Evolutionary conservation across 495 filamentous ascomycete genomes (phyloP).

Genomic region (Pyrenopolyporus hunteri): DNA sequence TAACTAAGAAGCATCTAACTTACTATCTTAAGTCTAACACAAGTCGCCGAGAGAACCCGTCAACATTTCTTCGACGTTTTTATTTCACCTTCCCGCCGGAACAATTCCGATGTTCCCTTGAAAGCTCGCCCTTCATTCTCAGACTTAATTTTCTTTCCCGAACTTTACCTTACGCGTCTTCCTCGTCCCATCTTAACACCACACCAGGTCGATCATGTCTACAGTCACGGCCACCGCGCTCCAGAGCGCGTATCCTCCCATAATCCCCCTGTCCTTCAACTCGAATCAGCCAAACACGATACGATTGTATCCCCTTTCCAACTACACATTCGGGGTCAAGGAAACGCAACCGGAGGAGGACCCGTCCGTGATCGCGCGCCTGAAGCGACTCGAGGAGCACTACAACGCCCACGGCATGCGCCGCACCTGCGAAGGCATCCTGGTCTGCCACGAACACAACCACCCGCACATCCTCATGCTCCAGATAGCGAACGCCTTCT

Average conservation of each 20-base stretch:
- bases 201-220: slow-evolving; percentile 63
- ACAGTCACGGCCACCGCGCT: slow-evolving; percentile 72
- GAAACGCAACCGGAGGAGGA: slow-evolving; percentile 98
- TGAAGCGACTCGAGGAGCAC: slow-evolving; percentile 93
- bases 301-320: slow-evolving; percentile 91
- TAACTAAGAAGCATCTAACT: too few relatives aligned
- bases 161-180: too few relatives aligned
- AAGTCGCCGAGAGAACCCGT: too few relatives aligned
- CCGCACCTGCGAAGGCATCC: slow-evolving; percentile 91
- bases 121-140: too few relatives aligned
- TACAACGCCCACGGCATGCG: slow-evolving; percentile 93
- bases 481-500: slow-evolving; percentile 98
- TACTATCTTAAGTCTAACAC: too few relatives aligned
- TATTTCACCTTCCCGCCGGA: too few relatives aligned
- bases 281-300: slow-evolving; percentile 89
- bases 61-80: too few relatives aligned
- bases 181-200: too few relatives aligned
- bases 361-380: slow-evolving; percentile 87
- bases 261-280: slow-evolving; percentile 81
- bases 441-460: slow-evolving; percentile 98
- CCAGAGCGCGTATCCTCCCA: slow-evolving; percentile 77
- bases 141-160: too few relatives aligned
- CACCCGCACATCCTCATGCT: slow-evolving; percentile 98
- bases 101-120: too few relatives aligned
- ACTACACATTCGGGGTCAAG: slow-evolving; percentile 98